These are phyloP conservation scores for Petunia axillaris DNA, from an alignment of 257 asterid genomes.

Conservation along the genomic window DNA sequence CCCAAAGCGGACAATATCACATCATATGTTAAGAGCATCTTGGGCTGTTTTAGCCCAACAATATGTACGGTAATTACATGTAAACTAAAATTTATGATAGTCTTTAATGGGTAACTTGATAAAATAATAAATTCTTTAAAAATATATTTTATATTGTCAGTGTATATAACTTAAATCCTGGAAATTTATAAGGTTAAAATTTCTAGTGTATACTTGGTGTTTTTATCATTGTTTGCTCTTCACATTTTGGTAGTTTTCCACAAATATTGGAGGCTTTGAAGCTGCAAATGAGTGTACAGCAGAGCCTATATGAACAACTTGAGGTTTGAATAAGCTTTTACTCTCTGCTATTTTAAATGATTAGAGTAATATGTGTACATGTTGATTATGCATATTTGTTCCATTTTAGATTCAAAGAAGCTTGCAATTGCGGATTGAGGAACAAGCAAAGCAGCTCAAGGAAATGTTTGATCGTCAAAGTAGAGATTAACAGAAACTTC, in stretches of 20 bases:
- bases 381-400: neutral
- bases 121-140: too few species aligned
- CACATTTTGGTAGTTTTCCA: constrained; percentile 29
- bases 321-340: constrained; percentile 36
- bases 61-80: too few species aligned
- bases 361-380: neutral
- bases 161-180: too few species aligned
- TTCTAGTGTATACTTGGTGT: neutral
- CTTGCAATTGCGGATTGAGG: constrained; percentile 51
- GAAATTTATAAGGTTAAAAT: too few species aligned
- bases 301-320: constrained; percentile 37
- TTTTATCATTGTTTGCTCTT: too few species aligned
- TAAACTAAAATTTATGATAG: too few species aligned
- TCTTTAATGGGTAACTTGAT: too few species aligned
- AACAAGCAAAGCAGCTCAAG: constrained; percentile 50
- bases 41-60: too few species aligned
- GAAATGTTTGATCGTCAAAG: constrained; percentile 38
- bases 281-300: constrained; percentile 45
- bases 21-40: too few species aligned
- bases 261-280: constrained; percentile 47
- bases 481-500: constrained; percentile 2
- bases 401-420: constrained; percentile 40
- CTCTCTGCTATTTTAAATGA: too few species aligned
- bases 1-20: too few species aligned
- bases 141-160: too few species aligned